Evolutionary conservation across 495 filamentous ascomycete species (phyloP), one percentile per base, ranked within the genome.

Genomic region (Podospora comata): DNA sequence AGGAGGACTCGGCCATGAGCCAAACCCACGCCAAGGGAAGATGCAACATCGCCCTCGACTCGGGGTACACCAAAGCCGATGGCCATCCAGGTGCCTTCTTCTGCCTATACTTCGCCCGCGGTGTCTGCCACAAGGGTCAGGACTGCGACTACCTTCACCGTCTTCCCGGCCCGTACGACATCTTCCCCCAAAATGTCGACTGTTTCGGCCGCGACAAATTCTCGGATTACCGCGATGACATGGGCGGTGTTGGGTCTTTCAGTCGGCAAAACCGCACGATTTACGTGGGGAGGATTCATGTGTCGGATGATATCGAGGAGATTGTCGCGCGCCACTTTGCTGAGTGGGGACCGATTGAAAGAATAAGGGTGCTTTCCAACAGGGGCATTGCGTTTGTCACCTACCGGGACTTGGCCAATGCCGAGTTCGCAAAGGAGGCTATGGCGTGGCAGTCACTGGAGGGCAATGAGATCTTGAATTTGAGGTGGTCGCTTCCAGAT

Each of bases 251-350:
- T 16, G 95, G 95, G 3, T 88, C 84, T 67, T 99, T 98, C 75
- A 89, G 90, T 83, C 86, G 95, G 18, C 91, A 93, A 75, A 99
- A 97, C 72, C 83, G 94, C 7, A 98, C 96, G 3, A 84, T 99
- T 11, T 99, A 99, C 73, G 83, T 97, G 9, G 95, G 95, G 4
- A 84, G 94, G 27, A 97, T 98, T 68, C 92, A 97, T 75, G 94
- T 97, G 20, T 93, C 88, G n/a, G 94, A 97, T 78, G 94, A 97
- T 75, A 97, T 97, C 68, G 94, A 97, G 76, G 95, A 99, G 78
- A 86, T 97, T n/a, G 93, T 97, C 2, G 88, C 93, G 34, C 84
- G 95, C 13, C 94, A 98, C 77, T 97, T 97, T 70, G 87, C 90
- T 2, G 94, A 97, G 79, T 99, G 93, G 92, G 95, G 95, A 3